Conservation (phyloP, 768 basidiomycete genomes). For the Ramaria sp. region DNA sequence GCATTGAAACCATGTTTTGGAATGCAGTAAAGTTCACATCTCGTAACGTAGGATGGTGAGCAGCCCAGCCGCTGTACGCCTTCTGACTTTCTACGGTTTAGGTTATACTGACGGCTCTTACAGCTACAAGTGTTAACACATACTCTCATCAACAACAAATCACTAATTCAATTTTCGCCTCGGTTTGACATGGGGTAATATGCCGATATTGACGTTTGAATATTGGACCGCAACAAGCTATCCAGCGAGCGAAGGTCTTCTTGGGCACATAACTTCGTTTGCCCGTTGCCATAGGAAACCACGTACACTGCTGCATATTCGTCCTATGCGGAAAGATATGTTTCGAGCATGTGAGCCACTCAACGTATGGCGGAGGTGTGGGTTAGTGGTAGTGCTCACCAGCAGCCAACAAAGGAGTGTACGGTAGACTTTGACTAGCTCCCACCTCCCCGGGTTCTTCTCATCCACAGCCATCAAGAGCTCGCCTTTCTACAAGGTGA, state of each 20-base stretch:
- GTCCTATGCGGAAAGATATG: background rate
- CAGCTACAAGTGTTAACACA: too few species aligned
- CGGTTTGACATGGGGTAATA: too few species aligned
- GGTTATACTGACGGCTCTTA: too few species aligned
- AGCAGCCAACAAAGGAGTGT: background rate
- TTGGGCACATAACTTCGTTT: background rate
- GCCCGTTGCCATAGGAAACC: background rate
- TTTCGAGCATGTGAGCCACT: background rate
- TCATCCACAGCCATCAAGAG: conserved; percentile 1
- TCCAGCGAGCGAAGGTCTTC: background rate
- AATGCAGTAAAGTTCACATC: too few species aligned
- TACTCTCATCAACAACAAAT: too few species aligned
- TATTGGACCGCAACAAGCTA: background rate
- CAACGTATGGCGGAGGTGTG: background rate
- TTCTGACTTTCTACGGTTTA: too few species aligned
- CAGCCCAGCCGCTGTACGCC: too few species aligned
- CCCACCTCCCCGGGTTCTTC: background rate
- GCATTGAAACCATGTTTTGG: too few species aligned
- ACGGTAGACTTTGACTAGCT: background rate
- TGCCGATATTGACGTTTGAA: too few species aligned
- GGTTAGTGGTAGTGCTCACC: background rate
- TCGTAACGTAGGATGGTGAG: too few species aligned
- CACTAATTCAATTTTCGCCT: too few species aligned
- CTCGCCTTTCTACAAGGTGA: background rate
- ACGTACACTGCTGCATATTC: background rate